Percentiles rank a stretch among this genome's conserved stretches.
Evolutionary conservation across 345 rosid genomes (phyloP).

Genomic region (Gossypium thurberi): DNA sequence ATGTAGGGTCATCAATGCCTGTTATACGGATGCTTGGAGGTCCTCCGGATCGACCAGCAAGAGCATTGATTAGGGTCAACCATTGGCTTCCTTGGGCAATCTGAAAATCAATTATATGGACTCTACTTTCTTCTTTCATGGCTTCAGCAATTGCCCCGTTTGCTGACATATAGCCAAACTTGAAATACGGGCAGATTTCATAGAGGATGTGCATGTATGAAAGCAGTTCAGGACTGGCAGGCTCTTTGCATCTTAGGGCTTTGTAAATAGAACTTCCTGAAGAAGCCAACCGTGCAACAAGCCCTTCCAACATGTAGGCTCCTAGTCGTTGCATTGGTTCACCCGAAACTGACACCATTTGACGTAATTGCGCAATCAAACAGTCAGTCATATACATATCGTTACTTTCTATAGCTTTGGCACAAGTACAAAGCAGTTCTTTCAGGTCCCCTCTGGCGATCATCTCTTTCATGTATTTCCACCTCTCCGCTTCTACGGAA

Average conservation of each 20-base stretch:
- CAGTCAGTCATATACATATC: slow-evolving; percentile 47
- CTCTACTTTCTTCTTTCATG: slow-evolving; percentile 55
- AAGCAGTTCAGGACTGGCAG: slow-evolving; percentile 63
- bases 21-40: slow-evolving; percentile 74
- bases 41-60: slow-evolving; percentile 80
- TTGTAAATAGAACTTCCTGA: slow-evolving; percentile 84
- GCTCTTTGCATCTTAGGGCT: slow-evolving; percentile 82
- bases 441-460: slow-evolving; percentile 61
- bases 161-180: slow-evolving; percentile 88
- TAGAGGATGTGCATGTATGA: slow-evolving; percentile 85
- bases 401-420: slow-evolving; percentile 55
- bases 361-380: slow-evolving; percentile 56
- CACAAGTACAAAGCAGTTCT: slow-evolving; percentile 70
- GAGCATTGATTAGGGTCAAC: slow-evolving; percentile 88
- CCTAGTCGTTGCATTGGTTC: slow-evolving; percentile 82
- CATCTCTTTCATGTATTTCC: slow-evolving; percentile 44
- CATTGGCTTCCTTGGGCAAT: slow-evolving; percentile 83
- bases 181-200: slow-evolving; percentile 92
- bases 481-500: slow-evolving; percentile 29
- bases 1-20: slow-evolving; percentile 78
- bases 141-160: slow-evolving; percentile 98
- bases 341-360: slow-evolving; percentile 87
- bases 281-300: slow-evolving; percentile 66
- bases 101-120: slow-evolving; percentile 88
- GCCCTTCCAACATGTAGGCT: slow-evolving; percentile 91